Conservation (phyloP, 2,329 filamentous ascomycete genomes). For the Fusarium secorum region DNA sequence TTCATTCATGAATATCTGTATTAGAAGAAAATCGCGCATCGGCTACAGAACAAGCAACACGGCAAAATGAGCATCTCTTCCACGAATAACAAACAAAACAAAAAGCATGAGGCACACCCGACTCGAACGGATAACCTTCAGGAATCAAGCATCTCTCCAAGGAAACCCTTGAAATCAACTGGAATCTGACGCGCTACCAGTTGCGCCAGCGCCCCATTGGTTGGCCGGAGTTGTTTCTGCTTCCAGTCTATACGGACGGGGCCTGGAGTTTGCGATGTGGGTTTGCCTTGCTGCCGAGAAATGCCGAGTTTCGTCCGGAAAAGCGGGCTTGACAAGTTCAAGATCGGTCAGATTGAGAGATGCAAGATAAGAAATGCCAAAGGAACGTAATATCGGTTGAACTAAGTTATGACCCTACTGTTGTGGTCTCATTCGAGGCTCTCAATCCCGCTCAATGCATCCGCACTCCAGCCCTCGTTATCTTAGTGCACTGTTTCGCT, state of each 20-base stretch:
- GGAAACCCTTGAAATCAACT: not conserved
- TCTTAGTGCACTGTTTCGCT: not conserved
- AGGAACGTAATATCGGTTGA: not conserved
- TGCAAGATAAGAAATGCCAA: not conserved
- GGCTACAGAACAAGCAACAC: accelerated
- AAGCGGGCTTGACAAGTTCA: not conserved
- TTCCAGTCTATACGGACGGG: not conserved
- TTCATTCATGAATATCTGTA: no score
- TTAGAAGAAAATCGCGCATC: not conserved
- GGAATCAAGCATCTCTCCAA: not conserved
- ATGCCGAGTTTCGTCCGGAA: not conserved
- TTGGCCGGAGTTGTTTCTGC: not conserved
- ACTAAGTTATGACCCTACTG: not conserved
- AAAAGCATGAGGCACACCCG: constrained; percentile 16
- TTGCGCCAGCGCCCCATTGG: constrained; percentile 15
- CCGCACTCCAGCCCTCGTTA: not conserved
- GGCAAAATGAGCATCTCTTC: accelerated
- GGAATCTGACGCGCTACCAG: constrained; percentile 26
- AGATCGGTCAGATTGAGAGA: not conserved
- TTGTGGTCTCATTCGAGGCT: not conserved
- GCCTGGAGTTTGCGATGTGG: not conserved
- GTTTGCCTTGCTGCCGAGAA: not conserved
- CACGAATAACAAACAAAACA: not conserved
- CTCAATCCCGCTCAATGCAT: no score
- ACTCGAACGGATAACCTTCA: constrained; percentile 24